Evolutionary conservation across 2,329 filamentous ascomycete species (phyloP), one percentile per base, ranked within the genome.

Genomic region (Aspergillus sp.): DNA sequence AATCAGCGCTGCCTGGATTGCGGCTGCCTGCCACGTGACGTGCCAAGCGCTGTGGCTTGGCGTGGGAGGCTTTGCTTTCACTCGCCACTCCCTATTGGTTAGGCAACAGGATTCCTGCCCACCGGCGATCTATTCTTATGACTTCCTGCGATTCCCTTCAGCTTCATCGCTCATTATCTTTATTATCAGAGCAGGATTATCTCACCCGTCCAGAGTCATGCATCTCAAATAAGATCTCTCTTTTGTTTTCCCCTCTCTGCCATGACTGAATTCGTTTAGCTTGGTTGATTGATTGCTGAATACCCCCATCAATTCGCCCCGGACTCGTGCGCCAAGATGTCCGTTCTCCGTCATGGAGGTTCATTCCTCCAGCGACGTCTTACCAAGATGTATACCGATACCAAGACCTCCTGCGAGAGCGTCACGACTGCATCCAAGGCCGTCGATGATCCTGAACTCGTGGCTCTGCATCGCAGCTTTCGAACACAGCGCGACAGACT

Each of bases 401-500:
- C 79, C 11, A 84, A 84, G 60, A 76, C 74, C 41, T 80, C 77
- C 35, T 79, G 75, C 61, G 77, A 81, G 59, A 76, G 73, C 48
- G 71, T 79, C 12, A 73, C 64, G 42, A 71, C 64, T 45, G 71
- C 67, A 49, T 74, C 64, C 53, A 77, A 65, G 64, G 75, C 61
- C 56, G 60, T 66, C 39, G 69, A 72, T 42, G 67, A 70, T 41
- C 77, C 75, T 30, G 77, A 82, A 44, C 71, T 80, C 9, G 70
- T 75, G 26, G 72, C 74, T 27, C 66, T 83, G 32, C 76, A 82
- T 51, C 74, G 75, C 45, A 80, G 78, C 53, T 81, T 81, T 56
- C 71, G 78, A 46, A 81, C 80, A 42, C 81, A 85, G 57, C 80
- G 81, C 57, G 79, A 84, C 59, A 69, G 81, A 13, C 67, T 84